Evolutionary conservation across 2,329 filamentous ascomycete genomes (phyloP).

Genomic region (Pseudogymnoascus sp.): DNA sequence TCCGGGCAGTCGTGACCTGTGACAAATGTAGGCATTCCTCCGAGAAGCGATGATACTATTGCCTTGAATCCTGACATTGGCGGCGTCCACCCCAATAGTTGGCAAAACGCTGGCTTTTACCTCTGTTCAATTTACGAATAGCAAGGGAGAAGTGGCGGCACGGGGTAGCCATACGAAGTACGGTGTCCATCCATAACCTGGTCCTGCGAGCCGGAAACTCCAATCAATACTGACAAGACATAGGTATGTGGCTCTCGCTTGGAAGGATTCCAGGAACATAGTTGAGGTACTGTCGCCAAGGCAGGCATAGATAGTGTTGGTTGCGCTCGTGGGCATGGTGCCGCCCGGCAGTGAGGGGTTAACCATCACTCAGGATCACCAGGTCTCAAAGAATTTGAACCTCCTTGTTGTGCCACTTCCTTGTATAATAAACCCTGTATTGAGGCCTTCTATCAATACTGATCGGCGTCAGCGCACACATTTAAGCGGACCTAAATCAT

Average conservation of each 20-base stretch:
- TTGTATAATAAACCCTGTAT: slow-evolving; percentile 5
- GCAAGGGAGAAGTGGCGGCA: slow-evolving; percentile 50
- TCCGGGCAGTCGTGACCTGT: slow-evolving; percentile 49
- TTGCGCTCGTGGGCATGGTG: neutral
- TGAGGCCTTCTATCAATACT: neutral
- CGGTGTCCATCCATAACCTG: slow-evolving; percentile 13
- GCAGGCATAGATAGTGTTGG: slow-evolving; percentile 1
- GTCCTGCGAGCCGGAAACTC: neutral
- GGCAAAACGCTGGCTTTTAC: slow-evolving; percentile 58
- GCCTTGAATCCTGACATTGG: slow-evolving; percentile 4
- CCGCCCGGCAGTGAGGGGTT: slow-evolving; percentile 2
- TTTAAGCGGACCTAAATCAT: slow-evolving; percentile 6
- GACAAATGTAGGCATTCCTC: slow-evolving; percentile 45
- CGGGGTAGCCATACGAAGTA: slow-evolving; percentile 60
- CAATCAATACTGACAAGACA: slow-evolving; percentile 7
- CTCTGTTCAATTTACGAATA: slow-evolving; percentile 49
- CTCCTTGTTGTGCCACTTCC: neutral
- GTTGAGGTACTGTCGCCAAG: slow-evolving; percentile 25
- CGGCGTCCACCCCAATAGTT: slow-evolving; percentile 32
- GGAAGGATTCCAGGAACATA: slow-evolving; percentile 29
- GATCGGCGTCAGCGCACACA: neutral
- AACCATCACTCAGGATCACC: neutral
- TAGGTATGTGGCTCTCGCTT: slow-evolving; percentile 28
- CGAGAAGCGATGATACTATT: neutral
- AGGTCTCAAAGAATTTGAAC: neutral